These are phyloP conservation scores for Hortiboletus flavorubellus DNA, from an alignment of 768 basidiomycete species.

Conservation along the genomic window DNA sequence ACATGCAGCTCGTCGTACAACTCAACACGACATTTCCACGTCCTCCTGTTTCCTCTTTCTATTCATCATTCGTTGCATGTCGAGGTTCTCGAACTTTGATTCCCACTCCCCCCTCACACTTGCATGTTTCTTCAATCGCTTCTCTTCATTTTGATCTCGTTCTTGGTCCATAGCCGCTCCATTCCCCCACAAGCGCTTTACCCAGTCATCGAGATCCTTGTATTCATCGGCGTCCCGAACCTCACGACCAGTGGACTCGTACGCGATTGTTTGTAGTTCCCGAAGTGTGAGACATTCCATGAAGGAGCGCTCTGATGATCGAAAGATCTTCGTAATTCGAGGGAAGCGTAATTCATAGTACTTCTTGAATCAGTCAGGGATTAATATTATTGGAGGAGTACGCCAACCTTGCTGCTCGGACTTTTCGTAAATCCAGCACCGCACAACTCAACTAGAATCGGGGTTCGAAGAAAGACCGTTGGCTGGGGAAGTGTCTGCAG, in stretches of 20 bases:
- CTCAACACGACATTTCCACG: conserved; percentile 25
- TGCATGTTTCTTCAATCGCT: conserved; percentile 38
- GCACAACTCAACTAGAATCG: conserved; percentile 68
- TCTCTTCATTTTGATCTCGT: conserved; percentile 14
- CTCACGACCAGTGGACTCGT: conserved; percentile 52
- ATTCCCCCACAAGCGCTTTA: conserved; percentile 38
- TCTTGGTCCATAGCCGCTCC: conserved; percentile 36
- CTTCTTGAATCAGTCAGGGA: conserved; percentile 34
- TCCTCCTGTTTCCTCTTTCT: conserved; percentile 20
- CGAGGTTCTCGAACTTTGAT: conserved; percentile 34
- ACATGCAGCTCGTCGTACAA: background rate
- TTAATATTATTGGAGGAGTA: background rate
- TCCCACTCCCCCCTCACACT: conserved; percentile 41
- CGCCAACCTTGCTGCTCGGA: conserved; percentile 49
- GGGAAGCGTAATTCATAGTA: conserved; percentile 85
- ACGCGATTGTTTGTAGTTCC: conserved; percentile 53
- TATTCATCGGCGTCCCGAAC: conserved; percentile 28
- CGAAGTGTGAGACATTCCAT: conserved; percentile 47
- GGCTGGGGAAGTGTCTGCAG: conserved; percentile 50
- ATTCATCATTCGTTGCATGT: conserved; percentile 21
- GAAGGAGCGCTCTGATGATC: conserved; percentile 63
- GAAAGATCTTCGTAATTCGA: conserved; percentile 67
- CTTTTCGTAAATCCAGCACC: conserved; percentile 84
- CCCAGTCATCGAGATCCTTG: conserved; percentile 52
- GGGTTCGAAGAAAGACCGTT: conserved; percentile 51